These are phyloP conservation scores for Botryotinia calthae DNA, from an alignment of 2,329 filamentous ascomycete species.

Conservation along the genomic window DNA sequence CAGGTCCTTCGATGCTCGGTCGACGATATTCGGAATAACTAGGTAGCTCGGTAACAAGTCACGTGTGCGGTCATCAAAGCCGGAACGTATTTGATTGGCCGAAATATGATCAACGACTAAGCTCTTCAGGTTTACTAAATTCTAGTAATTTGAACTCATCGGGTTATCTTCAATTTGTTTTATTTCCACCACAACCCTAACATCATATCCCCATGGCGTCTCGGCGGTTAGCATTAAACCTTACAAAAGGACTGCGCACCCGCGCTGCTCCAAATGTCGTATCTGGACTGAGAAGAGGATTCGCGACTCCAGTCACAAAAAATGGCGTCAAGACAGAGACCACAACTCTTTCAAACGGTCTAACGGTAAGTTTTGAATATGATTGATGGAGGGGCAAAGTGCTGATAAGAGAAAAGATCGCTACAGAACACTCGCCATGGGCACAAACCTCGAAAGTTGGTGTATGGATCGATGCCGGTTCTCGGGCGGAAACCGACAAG, in stretches of 20 bases:
- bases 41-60: slow-evolving; percentile 21
- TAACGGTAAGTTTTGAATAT: slow-evolving; percentile 65
- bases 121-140: slow-evolving; percentile 22
- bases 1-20: slow-evolving; percentile 18
- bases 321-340: slow-evolving; percentile 82
- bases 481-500: slow-evolving; percentile 94
- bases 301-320: slow-evolving; percentile 76
- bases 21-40: slow-evolving; percentile 21
- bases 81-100: slow-evolving; percentile 19
- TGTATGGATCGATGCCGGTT: slow-evolving; percentile 99
- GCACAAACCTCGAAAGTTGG: slow-evolving; percentile 97
- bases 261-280: slow-evolving; percentile 79
- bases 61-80: slow-evolving; percentile 20
- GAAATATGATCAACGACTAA: slow-evolving; percentile 21
- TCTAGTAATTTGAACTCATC: slow-evolving; percentile 21
- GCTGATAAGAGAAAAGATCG: slow-evolving; percentile 63
- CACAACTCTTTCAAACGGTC: slow-evolving; percentile 93
- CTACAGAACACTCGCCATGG: slow-evolving; percentile 96
- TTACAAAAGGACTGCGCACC: slow-evolving; percentile 85
- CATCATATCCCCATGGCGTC: slow-evolving; percentile 70
- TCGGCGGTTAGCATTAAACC: slow-evolving; percentile 92
- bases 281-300: slow-evolving; percentile 75
- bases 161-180: slow-evolving; percentile 27
- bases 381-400: slow-evolving; percentile 20
- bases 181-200: slow-evolving; percentile 26